phyloP scores from a whole-genome alignment of 2,329 filamentous ascomycete species.

The Aspergillus tamarii region DNA sequence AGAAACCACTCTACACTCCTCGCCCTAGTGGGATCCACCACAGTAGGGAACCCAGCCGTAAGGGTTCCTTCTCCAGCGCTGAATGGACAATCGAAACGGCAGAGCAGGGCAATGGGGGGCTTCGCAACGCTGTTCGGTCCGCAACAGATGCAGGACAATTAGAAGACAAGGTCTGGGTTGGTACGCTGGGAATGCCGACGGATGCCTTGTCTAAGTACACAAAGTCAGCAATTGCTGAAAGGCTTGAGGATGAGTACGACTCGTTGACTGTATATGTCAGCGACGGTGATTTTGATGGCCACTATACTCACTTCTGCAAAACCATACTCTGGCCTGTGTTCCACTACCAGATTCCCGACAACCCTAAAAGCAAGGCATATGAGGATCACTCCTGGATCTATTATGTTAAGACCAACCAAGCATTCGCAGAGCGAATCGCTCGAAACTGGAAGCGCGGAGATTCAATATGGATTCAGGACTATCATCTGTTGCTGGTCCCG shows the following conservation, averaged over 20 bases:
- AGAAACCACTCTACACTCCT: constrained; percentile 15
- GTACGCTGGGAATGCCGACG: constrained; percentile 90
- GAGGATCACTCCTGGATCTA: constrained; percentile 96
- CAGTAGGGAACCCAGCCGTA: constrained; percentile 58
- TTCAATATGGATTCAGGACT: constrained; percentile 93
- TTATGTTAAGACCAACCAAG: constrained; percentile 90
- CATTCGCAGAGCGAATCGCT: constrained; percentile 87
- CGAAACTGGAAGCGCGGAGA: constrained; percentile 93
- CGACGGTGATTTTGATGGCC: constrained; percentile 91
- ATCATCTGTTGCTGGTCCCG: constrained; percentile 87
- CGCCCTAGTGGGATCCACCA: constrained; percentile 13
- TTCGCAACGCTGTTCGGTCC: constrained; percentile 84
- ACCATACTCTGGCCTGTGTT: constrained; percentile 97
- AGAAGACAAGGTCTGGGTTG: constrained; percentile 83
- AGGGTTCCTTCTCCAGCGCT: constrained; percentile 70
- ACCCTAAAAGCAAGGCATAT: constrained; percentile 97
- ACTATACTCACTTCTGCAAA: constrained; percentile 96
- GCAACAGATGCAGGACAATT: constrained; percentile 70
- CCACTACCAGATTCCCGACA: constrained; percentile 97
- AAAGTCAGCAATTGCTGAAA: constrained; percentile 81
- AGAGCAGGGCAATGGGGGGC: constrained; percentile 88
- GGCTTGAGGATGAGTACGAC: constrained; percentile 77
- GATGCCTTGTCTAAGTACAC: constrained; percentile 77
- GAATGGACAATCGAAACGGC: constrained; percentile 82
- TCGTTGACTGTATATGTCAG: constrained; percentile 82